phyloP scores from a whole-genome alignment of 306 rosid genomes.

The Cercis canadensis region DNA sequence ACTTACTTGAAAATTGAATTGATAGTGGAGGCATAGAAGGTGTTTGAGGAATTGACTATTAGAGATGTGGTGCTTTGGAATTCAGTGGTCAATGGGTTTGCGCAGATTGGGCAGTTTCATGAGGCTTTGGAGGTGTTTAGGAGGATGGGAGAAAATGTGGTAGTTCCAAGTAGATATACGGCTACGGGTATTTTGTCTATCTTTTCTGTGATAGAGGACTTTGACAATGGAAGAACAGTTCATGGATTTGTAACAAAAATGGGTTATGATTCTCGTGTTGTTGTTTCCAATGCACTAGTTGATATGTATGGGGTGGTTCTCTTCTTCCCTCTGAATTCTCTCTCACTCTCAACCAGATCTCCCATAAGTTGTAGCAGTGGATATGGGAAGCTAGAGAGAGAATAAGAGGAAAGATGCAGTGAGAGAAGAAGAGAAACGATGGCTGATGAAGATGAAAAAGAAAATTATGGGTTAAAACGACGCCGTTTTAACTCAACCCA shows the following conservation, averaged over 20 bases:
- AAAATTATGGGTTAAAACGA: no score
- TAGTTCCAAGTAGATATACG: slow-evolving; percentile 62
- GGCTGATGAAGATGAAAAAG: no score
- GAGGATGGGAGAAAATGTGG: slow-evolving; percentile 60
- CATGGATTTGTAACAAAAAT: slow-evolving; percentile 64
- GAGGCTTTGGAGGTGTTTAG: slow-evolving; percentile 72
- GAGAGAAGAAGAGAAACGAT: no score
- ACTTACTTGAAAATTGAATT: slow-evolving; percentile 61
- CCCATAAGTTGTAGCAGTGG: no score
- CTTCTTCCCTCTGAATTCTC: no score
- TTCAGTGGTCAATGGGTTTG: slow-evolving; percentile 79
- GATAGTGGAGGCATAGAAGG: slow-evolving; percentile 61
- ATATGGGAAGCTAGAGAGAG: no score
- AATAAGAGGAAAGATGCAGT: no score
- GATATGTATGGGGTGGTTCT: slow-evolving; percentile 97
- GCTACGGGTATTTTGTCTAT: slow-evolving; percentile 76
- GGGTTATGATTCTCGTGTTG: slow-evolving; percentile 67
- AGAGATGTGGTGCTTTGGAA: slow-evolving; percentile 90
- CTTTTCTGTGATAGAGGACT: slow-evolving; percentile 57
- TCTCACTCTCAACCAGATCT: no score
- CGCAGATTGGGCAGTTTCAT: slow-evolving; percentile 63
- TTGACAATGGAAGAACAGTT: no score
- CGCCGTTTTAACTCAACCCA: no score
- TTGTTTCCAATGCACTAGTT: slow-evolving; percentile 72
- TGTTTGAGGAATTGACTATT: slow-evolving; percentile 70